Percentiles rank a stretch among this genome's conserved stretches.
phyloP scores from a whole-genome alignment of 257 asterid genomes.

The Solanum bulbocastanum region DNA sequence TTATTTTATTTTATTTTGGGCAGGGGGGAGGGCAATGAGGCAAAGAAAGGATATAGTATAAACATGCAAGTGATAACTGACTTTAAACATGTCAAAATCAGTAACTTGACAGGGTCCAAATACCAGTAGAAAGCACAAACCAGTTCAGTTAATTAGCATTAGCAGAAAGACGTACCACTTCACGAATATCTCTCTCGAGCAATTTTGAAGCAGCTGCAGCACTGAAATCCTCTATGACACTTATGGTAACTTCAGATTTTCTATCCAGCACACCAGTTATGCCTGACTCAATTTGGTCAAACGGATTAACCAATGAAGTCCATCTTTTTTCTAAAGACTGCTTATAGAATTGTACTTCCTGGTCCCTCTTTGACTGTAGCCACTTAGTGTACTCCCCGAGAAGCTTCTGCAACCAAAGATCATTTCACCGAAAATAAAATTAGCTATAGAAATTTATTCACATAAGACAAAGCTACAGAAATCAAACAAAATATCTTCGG shows the following conservation, averaged over 20 bases:
- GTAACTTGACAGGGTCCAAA: not conserved
- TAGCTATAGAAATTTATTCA: not conserved
- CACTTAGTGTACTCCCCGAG: conserved; percentile 62
- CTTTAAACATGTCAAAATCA: not conserved
- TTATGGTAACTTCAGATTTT: conserved; percentile 39
- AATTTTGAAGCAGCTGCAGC: conserved; percentile 81
- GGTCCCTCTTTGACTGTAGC: conserved; percentile 66
- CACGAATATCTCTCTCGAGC: conserved; percentile 93
- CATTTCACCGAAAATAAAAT: not conserved
- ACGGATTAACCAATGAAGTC: conserved; percentile 39
- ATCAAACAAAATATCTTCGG: not conserved
- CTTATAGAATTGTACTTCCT: conserved; percentile 48
- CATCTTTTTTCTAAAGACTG: conserved; percentile 70
- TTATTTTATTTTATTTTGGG: not conserved
- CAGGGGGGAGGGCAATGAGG: not conserved
- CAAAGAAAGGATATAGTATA: not conserved
- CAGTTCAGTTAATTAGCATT: not conserved
- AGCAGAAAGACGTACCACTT: conserved; percentile 46
- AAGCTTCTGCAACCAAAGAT: conserved; percentile 35
- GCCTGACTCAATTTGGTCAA: conserved; percentile 32
- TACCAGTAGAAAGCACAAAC: not conserved
- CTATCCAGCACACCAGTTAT: conserved; percentile 40
- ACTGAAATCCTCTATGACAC: conserved; percentile 64
- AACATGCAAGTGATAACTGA: not conserved
- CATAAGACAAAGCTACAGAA: not conserved